These are phyloP conservation scores for Fusarium sp. DNA, from an alignment of 2,329 filamentous ascomycete genomes.

Conservation along the genomic window DNA sequence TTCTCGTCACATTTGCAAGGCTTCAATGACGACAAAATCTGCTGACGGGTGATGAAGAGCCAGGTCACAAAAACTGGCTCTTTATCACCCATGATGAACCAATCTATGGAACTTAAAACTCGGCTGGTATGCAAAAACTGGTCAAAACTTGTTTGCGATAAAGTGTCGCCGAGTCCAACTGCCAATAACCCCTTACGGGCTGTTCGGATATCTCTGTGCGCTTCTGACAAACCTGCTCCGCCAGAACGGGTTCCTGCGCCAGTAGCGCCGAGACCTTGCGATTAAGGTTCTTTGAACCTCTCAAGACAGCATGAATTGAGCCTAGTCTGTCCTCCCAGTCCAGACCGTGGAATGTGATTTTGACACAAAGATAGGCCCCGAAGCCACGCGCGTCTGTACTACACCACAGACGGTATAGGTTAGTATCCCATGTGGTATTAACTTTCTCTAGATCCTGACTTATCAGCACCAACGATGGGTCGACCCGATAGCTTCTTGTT, in stretches of 20 bases:
- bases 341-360: conserved; percentile 22
- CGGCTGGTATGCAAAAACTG: conserved; percentile 26
- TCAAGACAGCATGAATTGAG: conserved; percentile 23
- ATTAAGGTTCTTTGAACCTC: conserved; percentile 33
- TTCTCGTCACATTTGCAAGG: conserved; percentile 13
- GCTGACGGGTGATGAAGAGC: too few relatives aligned
- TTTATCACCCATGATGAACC: background rate
- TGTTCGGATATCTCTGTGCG: conserved; percentile 15
- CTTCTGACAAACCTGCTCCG: background rate
- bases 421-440: conserved; percentile 12
- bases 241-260: conserved; percentile 31
- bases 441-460: conserved; percentile 15
- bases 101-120: conserved; percentile 19
- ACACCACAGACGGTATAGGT: conserved; percentile 9
- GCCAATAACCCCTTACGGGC: background rate
- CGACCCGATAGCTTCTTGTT: conserved; percentile 6
- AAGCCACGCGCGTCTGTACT: conserved; percentile 3
- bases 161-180: conserved; percentile 1
- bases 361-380: conserved; percentile 7
- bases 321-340: conserved; percentile 7
- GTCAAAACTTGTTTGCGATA: background rate
- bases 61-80: too few relatives aligned
- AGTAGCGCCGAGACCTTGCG: conserved; percentile 15
- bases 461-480: background rate
- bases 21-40: background rate